phyloP scores from a whole-genome alignment of 352 stramenopile genomes.

The Bremia lactucae region DNA sequence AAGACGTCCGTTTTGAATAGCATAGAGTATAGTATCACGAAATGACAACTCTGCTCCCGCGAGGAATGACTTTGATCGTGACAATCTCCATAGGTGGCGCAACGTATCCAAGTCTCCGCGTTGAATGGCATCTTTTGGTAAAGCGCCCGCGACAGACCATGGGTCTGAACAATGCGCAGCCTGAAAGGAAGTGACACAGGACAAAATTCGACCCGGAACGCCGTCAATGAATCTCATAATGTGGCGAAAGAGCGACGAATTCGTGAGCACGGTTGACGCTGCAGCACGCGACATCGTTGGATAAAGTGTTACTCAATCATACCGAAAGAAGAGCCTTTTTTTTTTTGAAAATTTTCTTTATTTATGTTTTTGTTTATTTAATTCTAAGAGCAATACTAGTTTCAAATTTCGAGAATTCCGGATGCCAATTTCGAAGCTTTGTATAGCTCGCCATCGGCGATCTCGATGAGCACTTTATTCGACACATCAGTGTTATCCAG shows the following conservation, averaged over 20 bases:
- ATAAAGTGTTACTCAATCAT: too few relatives aligned
- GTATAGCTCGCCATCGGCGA: neutral
- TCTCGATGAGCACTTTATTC: too few relatives aligned
- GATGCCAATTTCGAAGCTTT: too few relatives aligned
- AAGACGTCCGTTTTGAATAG: conserved; percentile 20
- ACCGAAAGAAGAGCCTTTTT: too few relatives aligned
- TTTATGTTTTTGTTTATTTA: too few relatives aligned
- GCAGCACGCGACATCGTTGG: too few relatives aligned
- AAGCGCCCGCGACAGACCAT: conserved; percentile 16
- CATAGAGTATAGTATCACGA: conserved; percentile 12
- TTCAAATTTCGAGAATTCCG: too few relatives aligned
- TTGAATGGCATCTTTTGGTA: conserved; percentile 18
- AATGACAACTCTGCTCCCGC: conserved; percentile 14
- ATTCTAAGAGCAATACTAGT: too few relatives aligned
- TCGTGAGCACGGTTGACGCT: conserved; percentile 21
- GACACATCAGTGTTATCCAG: too few relatives aligned
- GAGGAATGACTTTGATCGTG: conserved; percentile 15
- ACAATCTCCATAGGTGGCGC: conserved; percentile 8
- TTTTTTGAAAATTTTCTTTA: too few relatives aligned
- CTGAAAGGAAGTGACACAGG: conserved; percentile 9
- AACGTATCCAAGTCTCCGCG: conserved; percentile 17
- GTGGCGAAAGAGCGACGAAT: conserved; percentile 14
- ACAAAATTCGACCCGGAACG: conserved; percentile 15
- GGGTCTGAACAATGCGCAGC: conserved; percentile 1
- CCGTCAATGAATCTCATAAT: conserved; percentile 28